Percentiles rank a stretch among this genome's conserved stretches.
Evolutionary conservation across 805 yeast species (phyloP).

Genomic region (Sugiyamaella americana): DNA sequence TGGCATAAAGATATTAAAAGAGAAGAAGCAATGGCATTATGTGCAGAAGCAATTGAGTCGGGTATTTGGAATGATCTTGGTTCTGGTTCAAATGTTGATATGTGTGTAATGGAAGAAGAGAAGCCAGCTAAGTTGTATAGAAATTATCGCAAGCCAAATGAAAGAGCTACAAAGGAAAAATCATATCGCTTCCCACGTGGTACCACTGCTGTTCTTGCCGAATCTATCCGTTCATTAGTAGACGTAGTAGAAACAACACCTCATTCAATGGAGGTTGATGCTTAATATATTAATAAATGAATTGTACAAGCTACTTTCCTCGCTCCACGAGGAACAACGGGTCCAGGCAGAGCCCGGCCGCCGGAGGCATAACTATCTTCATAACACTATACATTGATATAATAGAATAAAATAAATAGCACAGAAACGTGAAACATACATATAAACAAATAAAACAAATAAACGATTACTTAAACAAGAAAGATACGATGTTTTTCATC

Average conservation of each 20-base stretch:
- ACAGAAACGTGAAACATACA: background rate
- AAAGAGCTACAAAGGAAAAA: constrained; percentile 72
- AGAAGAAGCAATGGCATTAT: constrained; percentile 87
- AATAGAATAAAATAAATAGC: background rate
- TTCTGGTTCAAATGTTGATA: constrained; percentile 95
- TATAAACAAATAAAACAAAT: background rate
- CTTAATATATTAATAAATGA: background rate
- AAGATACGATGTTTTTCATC: background rate
- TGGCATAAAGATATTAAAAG: constrained; percentile 74
- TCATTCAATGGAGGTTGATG: constrained; percentile 47
- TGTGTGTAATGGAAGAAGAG: constrained; percentile 94
- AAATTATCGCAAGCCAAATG: constrained; percentile 87
- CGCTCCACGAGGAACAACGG: background rate
- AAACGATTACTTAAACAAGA: background rate
- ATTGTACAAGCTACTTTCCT: background rate
- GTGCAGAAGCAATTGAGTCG: constrained; percentile 89
- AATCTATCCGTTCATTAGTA: constrained; percentile 57
- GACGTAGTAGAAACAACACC: constrained; percentile 52
- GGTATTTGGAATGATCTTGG: constrained; percentile 99
- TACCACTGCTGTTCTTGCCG: constrained; percentile 80
- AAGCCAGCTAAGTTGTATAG: constrained; percentile 68
- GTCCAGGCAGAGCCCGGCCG: background rate
- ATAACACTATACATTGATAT: no score
- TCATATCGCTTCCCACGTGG: constrained; percentile 86
- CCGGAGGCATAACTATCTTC: background rate